These are phyloP conservation scores for Gigaspora rosea DNA, from an alignment of 192 early-diverging fungal species.

Conservation along the genomic window DNA sequence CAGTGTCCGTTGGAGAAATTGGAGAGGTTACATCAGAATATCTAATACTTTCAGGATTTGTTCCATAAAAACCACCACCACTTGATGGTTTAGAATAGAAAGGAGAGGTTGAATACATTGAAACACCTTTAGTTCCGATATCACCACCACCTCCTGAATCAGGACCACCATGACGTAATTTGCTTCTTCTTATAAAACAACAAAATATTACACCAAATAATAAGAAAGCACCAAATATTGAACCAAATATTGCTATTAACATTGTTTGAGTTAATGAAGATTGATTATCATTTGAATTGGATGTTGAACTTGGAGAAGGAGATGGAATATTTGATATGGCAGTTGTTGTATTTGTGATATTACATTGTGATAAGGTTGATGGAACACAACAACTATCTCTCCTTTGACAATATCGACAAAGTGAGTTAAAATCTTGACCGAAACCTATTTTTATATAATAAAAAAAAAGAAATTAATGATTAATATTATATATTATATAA, in stretches of 20 bases:
- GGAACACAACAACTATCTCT: not conserved
- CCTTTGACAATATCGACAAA: slow-evolving; percentile 12
- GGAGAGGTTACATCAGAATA: not conserved
- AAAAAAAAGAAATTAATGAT: not conserved
- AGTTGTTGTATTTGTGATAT: not conserved
- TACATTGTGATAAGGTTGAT: not conserved
- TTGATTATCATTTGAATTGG: not conserved
- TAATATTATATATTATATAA: not conserved
- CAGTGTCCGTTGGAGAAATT: not conserved
- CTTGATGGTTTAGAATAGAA: not conserved
- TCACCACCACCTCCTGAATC: not conserved
- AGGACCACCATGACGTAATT: not conserved
- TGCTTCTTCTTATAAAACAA: too few relatives aligned
- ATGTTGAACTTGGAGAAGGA: not conserved
- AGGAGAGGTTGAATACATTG: not conserved
- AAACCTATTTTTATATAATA: not conserved
- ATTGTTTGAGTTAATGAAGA: not conserved
- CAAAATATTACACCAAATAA: not conserved
- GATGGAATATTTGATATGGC: not conserved
- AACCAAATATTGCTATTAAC: not conserved
- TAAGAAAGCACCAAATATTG: not conserved
- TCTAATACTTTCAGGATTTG: not conserved
- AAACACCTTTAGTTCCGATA: not conserved
- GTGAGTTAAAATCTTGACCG: not conserved
- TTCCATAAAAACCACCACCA: not conserved